phyloP scores from a whole-genome alignment of 257 asterid genomes.

The Fraxinus quadrangulata region DNA sequence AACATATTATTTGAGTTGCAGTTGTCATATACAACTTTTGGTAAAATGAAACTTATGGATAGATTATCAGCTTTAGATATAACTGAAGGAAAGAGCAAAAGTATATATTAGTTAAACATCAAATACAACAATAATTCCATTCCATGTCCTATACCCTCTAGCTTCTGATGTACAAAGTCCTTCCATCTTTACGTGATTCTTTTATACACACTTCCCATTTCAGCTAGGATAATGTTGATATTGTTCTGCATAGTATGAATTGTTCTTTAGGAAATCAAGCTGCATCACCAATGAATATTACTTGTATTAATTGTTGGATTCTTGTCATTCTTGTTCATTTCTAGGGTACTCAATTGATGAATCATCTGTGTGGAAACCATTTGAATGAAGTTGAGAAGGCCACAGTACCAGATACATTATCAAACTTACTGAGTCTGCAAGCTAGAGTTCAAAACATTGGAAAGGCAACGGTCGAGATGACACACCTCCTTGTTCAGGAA shows the following conservation, averaged over 20 bases:
- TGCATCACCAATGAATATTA: background rate
- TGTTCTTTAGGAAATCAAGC: background rate
- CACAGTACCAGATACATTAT: slow-evolving; percentile 28
- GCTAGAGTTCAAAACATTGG: slow-evolving; percentile 57
- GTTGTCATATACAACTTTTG: background rate
- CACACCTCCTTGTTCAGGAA: slow-evolving; percentile 57
- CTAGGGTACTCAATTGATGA: slow-evolving; percentile 47
- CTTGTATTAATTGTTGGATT: background rate
- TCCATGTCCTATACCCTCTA: background rate
- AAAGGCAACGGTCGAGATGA: slow-evolving; percentile 53
- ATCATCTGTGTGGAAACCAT: slow-evolving; percentile 26
- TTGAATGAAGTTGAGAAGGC: slow-evolving; percentile 32
- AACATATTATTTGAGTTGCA: background rate
- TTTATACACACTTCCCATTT: background rate
- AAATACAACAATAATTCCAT: background rate
- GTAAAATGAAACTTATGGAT: background rate
- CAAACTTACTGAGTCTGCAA: slow-evolving; percentile 54
- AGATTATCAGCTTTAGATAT: background rate
- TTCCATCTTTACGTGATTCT: background rate
- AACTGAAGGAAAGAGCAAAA: background rate
- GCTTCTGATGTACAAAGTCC: background rate
- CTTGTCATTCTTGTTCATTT: slow-evolving; percentile 2
- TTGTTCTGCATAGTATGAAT: background rate
- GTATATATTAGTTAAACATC: background rate
- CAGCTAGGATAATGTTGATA: background rate